phyloP scores from a whole-genome alignment of 805 yeast species.

The Grigorovia yakushimaensis region DNA sequence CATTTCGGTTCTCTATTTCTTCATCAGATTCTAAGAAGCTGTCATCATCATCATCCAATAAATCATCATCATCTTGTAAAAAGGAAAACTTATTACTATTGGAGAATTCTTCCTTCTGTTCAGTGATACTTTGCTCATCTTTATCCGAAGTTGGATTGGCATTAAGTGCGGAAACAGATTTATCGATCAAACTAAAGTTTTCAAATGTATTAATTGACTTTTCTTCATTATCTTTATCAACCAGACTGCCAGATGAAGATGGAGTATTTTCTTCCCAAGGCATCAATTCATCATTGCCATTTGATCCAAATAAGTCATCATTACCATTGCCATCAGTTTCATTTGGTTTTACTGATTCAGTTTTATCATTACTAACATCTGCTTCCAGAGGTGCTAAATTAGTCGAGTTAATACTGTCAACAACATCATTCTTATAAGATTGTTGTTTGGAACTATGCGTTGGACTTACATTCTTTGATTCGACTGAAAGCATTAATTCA shows the following conservation, averaged over 20 bases:
- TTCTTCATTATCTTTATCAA: neutral
- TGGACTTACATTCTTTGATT: neutral
- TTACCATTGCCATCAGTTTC: neutral
- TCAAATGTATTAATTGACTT: neutral
- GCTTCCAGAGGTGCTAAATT: no score
- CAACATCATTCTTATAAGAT: neutral
- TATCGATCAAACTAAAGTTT: no score
- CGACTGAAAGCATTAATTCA: neutral
- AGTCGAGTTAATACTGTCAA: no score
- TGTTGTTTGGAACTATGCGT: neutral
- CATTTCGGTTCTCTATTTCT: slow-evolving; percentile 11
- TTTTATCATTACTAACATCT: neutral
- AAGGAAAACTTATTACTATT: slow-evolving; percentile 27
- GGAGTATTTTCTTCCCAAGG: slow-evolving; percentile 12
- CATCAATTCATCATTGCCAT: slow-evolving; percentile 3
- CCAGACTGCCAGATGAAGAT: neutral
- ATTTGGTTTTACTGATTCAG: neutral
- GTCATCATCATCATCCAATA: slow-evolving; percentile 34
- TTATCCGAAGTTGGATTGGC: neutral
- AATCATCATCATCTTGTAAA: slow-evolving; percentile 37
- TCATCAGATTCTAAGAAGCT: slow-evolving; percentile 27
- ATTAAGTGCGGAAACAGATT: no score
- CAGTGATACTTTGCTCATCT: neutral
- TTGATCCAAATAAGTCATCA: neutral
- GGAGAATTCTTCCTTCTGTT: neutral